Evolutionary conservation across 495 filamentous ascomycete species (phyloP).

Genomic region (Aspergillus cavernicola): DNA sequence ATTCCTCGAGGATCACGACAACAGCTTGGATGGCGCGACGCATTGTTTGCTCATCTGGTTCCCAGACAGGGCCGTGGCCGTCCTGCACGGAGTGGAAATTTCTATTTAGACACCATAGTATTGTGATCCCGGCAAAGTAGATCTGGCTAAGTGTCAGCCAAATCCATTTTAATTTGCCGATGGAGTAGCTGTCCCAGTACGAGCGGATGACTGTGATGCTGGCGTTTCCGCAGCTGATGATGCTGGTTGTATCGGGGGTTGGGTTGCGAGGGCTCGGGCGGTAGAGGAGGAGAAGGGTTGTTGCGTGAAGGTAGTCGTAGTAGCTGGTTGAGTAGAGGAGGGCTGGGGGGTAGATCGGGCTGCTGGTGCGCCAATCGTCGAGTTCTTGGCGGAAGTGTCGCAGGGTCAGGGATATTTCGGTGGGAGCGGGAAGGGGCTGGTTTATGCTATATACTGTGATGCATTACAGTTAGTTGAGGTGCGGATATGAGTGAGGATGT

Average conservation of each 20-base stretch:
- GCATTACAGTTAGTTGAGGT: conserved; percentile 1
- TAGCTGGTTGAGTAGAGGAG: conserved; percentile 47
- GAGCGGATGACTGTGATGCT: conserved; percentile 48
- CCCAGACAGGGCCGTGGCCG: conserved; percentile 34
- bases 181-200: conserved; percentile 47
- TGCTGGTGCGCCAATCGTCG: conserved; percentile 42
- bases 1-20: conserved; percentile 46
- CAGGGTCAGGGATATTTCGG: conserved; percentile 33
- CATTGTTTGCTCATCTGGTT: conserved; percentile 45
- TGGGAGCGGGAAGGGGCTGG: conserved; percentile 31
- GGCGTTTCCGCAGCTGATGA: conserved; percentile 48
- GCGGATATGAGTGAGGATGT: neutral
- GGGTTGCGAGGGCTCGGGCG: conserved; percentile 48
- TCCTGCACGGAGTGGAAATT: conserved; percentile 45
- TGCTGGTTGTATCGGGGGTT: conserved; percentile 38
- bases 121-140: conserved; percentile 49
- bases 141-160: conserved; percentile 52
- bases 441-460: conserved; percentile 41
- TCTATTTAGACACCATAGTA: conserved; percentile 47
- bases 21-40: conserved; percentile 44
- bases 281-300: conserved; percentile 49
- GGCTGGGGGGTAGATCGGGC: conserved; percentile 38
- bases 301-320: conserved; percentile 51
- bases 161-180: conserved; percentile 52
- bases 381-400: conserved; percentile 46